Conservation (phyloP, 345 rosid genomes). For the Lagerstroemia speciosa region DNA sequence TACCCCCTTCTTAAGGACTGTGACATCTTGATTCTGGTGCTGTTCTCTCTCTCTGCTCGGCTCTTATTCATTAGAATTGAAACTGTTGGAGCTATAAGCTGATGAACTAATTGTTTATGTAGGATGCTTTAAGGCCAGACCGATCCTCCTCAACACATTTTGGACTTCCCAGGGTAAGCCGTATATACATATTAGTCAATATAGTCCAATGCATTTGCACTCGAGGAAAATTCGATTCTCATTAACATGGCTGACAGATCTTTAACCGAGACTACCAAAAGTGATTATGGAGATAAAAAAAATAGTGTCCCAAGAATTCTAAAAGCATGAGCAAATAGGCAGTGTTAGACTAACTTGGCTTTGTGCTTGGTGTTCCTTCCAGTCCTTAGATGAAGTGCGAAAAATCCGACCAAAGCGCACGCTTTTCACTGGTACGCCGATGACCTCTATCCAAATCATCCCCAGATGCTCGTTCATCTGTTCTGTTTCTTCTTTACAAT, state of each 20-base stretch:
- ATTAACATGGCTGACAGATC: neutral
- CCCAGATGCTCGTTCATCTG: neutral
- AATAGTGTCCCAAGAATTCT: no score
- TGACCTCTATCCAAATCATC: neutral
- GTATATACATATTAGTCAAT: neutral
- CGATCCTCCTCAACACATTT: constrained; percentile 85
- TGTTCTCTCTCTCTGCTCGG: constrained; percentile 4
- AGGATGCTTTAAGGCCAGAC: constrained; percentile 90
- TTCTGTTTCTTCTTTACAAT: neutral
- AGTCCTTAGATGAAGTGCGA: constrained; percentile 82
- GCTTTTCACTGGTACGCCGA: constrained; percentile 66
- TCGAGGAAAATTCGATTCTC: neutral
- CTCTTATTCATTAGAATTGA: neutral
- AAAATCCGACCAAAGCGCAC: constrained; percentile 79
- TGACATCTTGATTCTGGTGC: constrained; percentile 61
- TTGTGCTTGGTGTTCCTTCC: constrained; percentile 8
- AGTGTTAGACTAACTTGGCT: neutral
- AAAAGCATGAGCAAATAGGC: no score
- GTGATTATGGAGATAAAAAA: no score
- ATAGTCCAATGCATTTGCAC: neutral
- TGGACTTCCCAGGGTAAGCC: constrained; percentile 77
- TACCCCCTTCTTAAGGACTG: constrained; percentile 68
- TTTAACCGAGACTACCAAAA: neutral
- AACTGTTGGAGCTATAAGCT: neutral
- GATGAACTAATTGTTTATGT: constrained; percentile 14